A percentile compares a stretch with the other conserved stretches of the same genome.
Conservation (phyloP, 257 asterid genomes). For the Ophiorrhiza pumila region DNA sequence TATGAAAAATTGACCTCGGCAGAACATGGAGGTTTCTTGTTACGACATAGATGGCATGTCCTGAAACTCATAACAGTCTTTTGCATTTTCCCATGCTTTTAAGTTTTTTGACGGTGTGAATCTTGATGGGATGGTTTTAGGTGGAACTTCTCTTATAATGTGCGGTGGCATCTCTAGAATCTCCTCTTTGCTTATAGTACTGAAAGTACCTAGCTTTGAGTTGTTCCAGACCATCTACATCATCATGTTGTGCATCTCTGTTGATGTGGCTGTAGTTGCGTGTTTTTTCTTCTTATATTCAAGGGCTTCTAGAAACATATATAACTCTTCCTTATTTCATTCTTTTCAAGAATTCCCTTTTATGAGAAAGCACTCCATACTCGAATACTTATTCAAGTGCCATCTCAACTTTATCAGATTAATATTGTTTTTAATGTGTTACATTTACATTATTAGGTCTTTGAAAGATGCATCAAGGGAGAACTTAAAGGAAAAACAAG, state of each 20-base stretch:
- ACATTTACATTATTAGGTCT: conserved; percentile 51
- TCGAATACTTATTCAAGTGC: not conserved
- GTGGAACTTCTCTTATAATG: not conserved
- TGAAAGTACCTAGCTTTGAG: not conserved
- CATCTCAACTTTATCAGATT: not conserved
- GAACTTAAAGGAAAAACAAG: conserved; percentile 88
- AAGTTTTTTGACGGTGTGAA: not conserved
- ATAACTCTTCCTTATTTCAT: not conserved
- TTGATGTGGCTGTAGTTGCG: not conserved
- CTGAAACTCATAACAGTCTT: no score
- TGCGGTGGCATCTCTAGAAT: not conserved
- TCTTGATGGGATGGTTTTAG: not conserved
- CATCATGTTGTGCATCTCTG: not conserved
- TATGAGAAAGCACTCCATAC: not conserved
- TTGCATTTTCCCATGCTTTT: not conserved
- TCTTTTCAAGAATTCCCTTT: not conserved
- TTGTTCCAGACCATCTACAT: not conserved
- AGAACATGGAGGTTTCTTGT: not conserved
- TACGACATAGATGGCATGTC: not conserved
- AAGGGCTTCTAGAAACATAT: not conserved
- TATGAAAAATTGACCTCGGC: not conserved
- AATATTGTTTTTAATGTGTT: not conserved
- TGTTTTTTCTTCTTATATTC: not conserved
- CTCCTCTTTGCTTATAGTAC: not conserved
- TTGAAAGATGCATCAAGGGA: conserved; percentile 81